Percentiles rank a stretch among this genome's conserved stretches.
Conservation (phyloP, 371 early-diverging fungal species). For the Mucor indicus region DNA sequence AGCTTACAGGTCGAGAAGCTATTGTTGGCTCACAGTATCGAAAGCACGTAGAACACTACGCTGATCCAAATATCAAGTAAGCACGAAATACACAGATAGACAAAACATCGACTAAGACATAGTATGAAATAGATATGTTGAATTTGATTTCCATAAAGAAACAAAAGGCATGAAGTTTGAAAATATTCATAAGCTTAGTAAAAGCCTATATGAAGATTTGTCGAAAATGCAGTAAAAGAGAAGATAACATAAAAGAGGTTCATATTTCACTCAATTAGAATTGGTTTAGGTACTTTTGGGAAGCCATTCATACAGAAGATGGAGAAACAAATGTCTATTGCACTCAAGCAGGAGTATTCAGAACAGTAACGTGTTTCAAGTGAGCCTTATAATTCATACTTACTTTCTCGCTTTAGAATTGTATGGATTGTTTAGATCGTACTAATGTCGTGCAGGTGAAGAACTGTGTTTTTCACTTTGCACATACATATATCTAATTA, state of each 20-base stretch:
- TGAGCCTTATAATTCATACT: too few species aligned
- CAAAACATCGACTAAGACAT: too few species aligned
- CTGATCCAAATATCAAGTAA: slow-evolving; percentile 48
- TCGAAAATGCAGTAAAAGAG: slow-evolving; percentile 38
- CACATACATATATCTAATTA: too few species aligned
- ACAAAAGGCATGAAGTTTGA: slow-evolving; percentile 56
- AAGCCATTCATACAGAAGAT: slow-evolving; percentile 8
- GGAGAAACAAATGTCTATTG: slow-evolving; percentile 25
- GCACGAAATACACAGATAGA: too few species aligned
- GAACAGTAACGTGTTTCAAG: slow-evolving; percentile 46
- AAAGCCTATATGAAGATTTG: slow-evolving; percentile 44
- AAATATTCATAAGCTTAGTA: slow-evolving; percentile 45
- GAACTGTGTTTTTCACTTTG: too few species aligned
- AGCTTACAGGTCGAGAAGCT: slow-evolving; percentile 50
- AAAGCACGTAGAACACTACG: slow-evolving; percentile 37
- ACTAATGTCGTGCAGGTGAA: slow-evolving; percentile 97
- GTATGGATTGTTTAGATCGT: slow-evolving; percentile 99
- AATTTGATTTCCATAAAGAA: slow-evolving; percentile 92
- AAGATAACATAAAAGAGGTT: not conserved
- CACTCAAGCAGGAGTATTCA: slow-evolving; percentile 41
- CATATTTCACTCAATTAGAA: too few species aligned
- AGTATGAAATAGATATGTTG: slow-evolving; percentile 70
- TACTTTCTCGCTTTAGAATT: slow-evolving; percentile 67
- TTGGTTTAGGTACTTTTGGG: slow-evolving; percentile 54
- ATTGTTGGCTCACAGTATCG: slow-evolving; percentile 52